These are phyloP conservation scores for Penicillium vulpinum DNA, from an alignment of 2,329 filamentous ascomycete species.

Conservation along the genomic window DNA sequence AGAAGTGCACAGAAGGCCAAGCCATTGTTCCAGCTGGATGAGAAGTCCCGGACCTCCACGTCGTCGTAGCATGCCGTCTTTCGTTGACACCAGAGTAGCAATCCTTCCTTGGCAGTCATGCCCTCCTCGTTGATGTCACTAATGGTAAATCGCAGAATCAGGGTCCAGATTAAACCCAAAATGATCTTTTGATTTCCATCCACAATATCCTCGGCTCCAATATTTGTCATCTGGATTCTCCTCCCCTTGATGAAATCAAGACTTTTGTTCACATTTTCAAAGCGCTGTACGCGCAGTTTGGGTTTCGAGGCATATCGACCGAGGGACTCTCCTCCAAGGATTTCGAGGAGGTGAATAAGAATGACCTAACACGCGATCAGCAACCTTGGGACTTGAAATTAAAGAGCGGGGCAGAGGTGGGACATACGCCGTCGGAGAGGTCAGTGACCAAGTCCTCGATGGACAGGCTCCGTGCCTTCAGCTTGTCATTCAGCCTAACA, in stretches of 20 bases:
- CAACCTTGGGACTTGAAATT: background rate
- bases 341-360: slow-evolving; percentile 95
- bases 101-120: slow-evolving; percentile 93
- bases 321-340: slow-evolving; percentile 89
- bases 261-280: slow-evolving; percentile 96
- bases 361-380: slow-evolving; percentile 63
- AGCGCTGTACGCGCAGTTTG: slow-evolving; percentile 92
- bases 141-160: slow-evolving; percentile 97
- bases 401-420: background rate
- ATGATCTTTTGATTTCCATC: slow-evolving; percentile 98
- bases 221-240: slow-evolving; percentile 97
- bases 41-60: slow-evolving; percentile 94
- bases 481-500: slow-evolving; percentile 88
- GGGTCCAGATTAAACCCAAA: slow-evolving; percentile 93
- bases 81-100: slow-evolving; percentile 94
- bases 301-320: slow-evolving; percentile 96
- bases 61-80: slow-evolving; percentile 99
- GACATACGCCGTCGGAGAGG: slow-evolving; percentile 86
- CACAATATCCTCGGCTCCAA: slow-evolving; percentile 96
- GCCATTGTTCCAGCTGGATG: slow-evolving; percentile 93
- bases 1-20: slow-evolving; percentile 93
- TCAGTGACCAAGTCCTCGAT: slow-evolving; percentile 87
- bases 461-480: slow-evolving; percentile 72
- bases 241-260: slow-evolving; percentile 89
- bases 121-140: slow-evolving; percentile 98